phyloP scores from a whole-genome alignment of 2,329 filamentous ascomycete genomes.

The Xylariaceae sp. region DNA sequence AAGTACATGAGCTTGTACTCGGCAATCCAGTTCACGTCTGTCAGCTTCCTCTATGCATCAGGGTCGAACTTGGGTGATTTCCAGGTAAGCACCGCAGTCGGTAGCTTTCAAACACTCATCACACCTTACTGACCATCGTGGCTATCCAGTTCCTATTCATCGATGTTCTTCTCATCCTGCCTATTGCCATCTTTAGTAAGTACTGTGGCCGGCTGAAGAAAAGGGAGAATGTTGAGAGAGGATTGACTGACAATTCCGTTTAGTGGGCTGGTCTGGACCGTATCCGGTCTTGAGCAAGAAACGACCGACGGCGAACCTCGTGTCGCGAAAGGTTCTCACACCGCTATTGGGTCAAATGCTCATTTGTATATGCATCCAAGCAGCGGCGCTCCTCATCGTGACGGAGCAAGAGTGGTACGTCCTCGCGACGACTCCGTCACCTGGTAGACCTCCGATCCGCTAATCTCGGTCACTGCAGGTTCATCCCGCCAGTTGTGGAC shows the following conservation, averaged over 20 bases:
- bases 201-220: no score
- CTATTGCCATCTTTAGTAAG: slow-evolving; percentile 89
- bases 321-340: slow-evolving; percentile 85
- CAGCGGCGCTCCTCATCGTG: slow-evolving; percentile 67
- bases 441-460: no score
- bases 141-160: slow-evolving; percentile 75
- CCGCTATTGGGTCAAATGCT: slow-evolving; percentile 84
- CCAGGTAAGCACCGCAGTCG: slow-evolving; percentile 47
- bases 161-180: slow-evolving; percentile 84
- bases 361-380: slow-evolving; percentile 73
- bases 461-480: no score
- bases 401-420: slow-evolving; percentile 71
- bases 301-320: slow-evolving; percentile 83
- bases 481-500: slow-evolving; percentile 71
- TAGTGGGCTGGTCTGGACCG: slow-evolving; percentile 91
- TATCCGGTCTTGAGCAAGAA: slow-evolving; percentile 73
- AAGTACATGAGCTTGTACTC: slow-evolving; percentile 99
- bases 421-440: not conserved
- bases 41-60: slow-evolving; percentile 91
- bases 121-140: slow-evolving; percentile 9
- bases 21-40: slow-evolving; percentile 96
- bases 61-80: slow-evolving; percentile 96
- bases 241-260: slow-evolving; percentile 8
- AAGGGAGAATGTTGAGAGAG: slow-evolving; percentile 1
- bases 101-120: no score